A percentile compares a stretch with the other conserved stretches of the same genome.
These are phyloP conservation scores for Nannizziopsis barbatae DNA, from an alignment of 2,329 filamentous ascomycete genomes.

Conservation along the genomic window DNA sequence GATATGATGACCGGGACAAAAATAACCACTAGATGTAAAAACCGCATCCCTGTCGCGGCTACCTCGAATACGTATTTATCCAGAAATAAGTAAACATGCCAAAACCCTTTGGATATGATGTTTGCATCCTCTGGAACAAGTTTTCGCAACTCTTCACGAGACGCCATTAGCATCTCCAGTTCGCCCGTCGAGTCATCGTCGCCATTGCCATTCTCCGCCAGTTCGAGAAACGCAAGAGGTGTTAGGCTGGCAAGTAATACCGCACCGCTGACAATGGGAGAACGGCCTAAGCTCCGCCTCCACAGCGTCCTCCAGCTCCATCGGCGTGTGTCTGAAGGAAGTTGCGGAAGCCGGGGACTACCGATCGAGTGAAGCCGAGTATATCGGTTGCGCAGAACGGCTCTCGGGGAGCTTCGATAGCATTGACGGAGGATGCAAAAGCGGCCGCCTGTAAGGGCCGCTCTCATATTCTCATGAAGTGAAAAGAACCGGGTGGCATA, in stretches of 20 bases:
- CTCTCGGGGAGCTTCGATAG: conserved; percentile 17
- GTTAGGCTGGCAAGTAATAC: conserved; percentile 38
- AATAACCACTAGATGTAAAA: conserved; percentile 73
- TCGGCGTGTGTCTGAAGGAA: conserved; percentile 4
- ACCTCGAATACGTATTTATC: conserved; percentile 59
- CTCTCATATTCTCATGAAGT: conserved; percentile 38
- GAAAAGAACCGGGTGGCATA: conserved; percentile 1
- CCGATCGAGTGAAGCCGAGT: background rate
- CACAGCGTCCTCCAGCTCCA: conserved; percentile 16
- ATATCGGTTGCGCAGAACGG: background rate
- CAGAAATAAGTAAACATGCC: conserved; percentile 53
- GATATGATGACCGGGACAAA: conserved; percentile 81
- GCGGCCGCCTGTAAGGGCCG: conserved; percentile 39
- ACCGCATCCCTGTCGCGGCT: conserved; percentile 73
- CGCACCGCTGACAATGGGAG: background rate
- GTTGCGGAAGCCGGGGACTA: background rate
- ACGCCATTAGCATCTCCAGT: conserved; percentile 74
- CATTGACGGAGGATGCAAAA: conserved; percentile 37
- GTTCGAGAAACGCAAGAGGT: conserved; percentile 48
- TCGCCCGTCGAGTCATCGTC: conserved; percentile 58
- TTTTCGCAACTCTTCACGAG: conserved; percentile 64
- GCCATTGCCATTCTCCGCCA: conserved; percentile 41
- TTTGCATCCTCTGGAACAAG: conserved; percentile 51
- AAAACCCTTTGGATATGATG: conserved; percentile 48
- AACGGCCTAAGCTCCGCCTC: conserved; percentile 8